phyloP scores from a whole-genome alignment of 2,329 filamentous ascomycete genomes.

The Xylaria sp. region DNA sequence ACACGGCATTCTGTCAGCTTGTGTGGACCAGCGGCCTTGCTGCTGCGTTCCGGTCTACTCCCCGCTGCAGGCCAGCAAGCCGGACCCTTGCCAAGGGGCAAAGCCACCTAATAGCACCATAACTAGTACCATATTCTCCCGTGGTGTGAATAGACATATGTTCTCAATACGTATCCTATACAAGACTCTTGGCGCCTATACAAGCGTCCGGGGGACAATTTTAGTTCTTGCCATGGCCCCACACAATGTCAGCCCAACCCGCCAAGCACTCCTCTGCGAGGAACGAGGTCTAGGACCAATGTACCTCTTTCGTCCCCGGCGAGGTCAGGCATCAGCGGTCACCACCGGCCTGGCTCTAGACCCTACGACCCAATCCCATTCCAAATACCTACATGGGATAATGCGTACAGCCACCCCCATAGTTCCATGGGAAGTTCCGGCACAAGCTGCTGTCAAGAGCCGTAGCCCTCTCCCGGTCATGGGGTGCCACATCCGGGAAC shows the following conservation, averaged over 20 bases:
- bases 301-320: slow-evolving; percentile 24
- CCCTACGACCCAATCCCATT: neutral
- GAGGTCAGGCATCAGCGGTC: slow-evolving; percentile 20
- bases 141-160: slow-evolving; percentile 3
- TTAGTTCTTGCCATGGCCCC: slow-evolving; percentile 23
- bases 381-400: neutral
- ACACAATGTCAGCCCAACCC: slow-evolving; percentile 20
- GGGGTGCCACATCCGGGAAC: neutral
- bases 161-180: slow-evolving; percentile 11
- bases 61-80: neutral
- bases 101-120: neutral
- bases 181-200: slow-evolving; percentile 15
- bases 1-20: neutral
- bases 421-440: neutral
- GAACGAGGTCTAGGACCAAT: slow-evolving; percentile 17
- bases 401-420: neutral
- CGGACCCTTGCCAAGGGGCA: neutral
- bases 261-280: slow-evolving; percentile 4
- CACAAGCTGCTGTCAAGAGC: neutral
- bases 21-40: neutral
- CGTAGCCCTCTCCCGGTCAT: neutral
- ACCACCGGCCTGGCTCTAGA: neutral
- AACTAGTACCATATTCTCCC: neutral
- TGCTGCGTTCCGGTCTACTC: neutral
- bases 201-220: slow-evolving; percentile 21